phyloP scores from a whole-genome alignment of 495 filamentous ascomycete species.

The Paragyromitra xinjiangensis region DNA sequence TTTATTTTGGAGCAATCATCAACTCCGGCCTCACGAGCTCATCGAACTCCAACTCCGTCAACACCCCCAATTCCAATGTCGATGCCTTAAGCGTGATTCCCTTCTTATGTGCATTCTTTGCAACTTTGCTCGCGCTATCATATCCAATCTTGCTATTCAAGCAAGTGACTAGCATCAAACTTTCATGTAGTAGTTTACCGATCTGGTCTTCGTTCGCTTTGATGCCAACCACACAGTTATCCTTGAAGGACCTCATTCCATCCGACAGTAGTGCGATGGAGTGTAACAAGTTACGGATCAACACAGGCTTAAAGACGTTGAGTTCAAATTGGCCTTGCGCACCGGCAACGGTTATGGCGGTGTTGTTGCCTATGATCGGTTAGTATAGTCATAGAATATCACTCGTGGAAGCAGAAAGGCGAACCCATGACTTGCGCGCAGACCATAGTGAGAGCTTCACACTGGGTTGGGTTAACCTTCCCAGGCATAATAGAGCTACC shows the following conservation, averaged over 20 bases:
- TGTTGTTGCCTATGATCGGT: slow-evolving; percentile 70
- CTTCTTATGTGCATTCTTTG: slow-evolving; percentile 99
- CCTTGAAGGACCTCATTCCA: slow-evolving; percentile 92
- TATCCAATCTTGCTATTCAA: slow-evolving; percentile 98
- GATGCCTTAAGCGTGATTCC: slow-evolving; percentile 89
- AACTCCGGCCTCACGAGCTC: slow-evolving; percentile 90
- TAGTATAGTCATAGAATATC: slow-evolving; percentile 28
- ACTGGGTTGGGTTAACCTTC: slow-evolving; percentile 99
- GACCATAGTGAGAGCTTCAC: slow-evolving; percentile 96
- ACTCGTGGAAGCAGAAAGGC: slow-evolving; percentile 19
- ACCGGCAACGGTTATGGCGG: slow-evolving; percentile 86
- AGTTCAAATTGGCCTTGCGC: slow-evolving; percentile 99
- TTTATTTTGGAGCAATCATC: slow-evolving; percentile 82
- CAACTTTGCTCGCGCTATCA: slow-evolving; percentile 96
- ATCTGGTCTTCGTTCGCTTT: slow-evolving; percentile 94
- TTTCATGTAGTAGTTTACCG: slow-evolving; percentile 85
- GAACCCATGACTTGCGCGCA: slow-evolving; percentile 93
- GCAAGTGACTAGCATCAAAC: slow-evolving; percentile 98
- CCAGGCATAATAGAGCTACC: slow-evolving; percentile 98
- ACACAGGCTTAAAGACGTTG: slow-evolving; percentile 97
- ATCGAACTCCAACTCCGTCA: slow-evolving; percentile 92
- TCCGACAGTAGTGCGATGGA: slow-evolving; percentile 85
- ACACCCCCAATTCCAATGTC: slow-evolving; percentile 89
- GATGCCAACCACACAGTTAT: slow-evolving; percentile 87
- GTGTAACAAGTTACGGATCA: slow-evolving; percentile 95